Conservation (phyloP, 352 stramenopile species). For the Phytopythium sindhum region DNA sequence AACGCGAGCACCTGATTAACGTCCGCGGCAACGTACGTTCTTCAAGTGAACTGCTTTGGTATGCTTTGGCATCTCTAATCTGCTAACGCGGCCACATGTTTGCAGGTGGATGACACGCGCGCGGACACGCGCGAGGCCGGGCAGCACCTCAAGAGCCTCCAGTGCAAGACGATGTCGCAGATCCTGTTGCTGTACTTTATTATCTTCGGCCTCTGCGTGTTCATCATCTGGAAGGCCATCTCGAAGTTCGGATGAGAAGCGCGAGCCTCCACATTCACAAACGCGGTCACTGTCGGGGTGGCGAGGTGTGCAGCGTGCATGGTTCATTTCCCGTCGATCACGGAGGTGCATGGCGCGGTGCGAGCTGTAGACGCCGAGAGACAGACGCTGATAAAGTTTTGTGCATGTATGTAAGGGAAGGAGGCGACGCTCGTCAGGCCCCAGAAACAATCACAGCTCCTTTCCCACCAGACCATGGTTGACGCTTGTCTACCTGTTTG, state of each 20-base stretch:
- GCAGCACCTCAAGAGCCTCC: constrained; percentile 70
- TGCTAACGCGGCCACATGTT: not conserved
- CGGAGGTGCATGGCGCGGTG: not conserved
- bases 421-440: not conserved
- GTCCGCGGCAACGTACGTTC: constrained; percentile 54
- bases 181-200: constrained; percentile 79
- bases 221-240: constrained; percentile 74
- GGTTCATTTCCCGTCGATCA: not conserved
- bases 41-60: not conserved
- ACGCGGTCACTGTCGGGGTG: not conserved
- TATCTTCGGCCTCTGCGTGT: constrained; percentile 61
- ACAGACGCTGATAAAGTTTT: constrained; percentile 1
- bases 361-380: not conserved
- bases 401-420: constrained; percentile 4
- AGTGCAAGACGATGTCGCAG: constrained; percentile 76
- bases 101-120: constrained; percentile 61
- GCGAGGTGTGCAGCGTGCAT: not conserved
- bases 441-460: not conserved
- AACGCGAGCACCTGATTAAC: constrained; percentile 75
- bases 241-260: constrained; percentile 47
- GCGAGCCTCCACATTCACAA: not conserved
- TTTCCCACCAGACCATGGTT: not conserved
- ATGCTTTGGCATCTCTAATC: not conserved
- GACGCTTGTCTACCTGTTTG: too few species aligned
- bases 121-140: constrained; percentile 69